Evolutionary conservation across 805 yeast genomes (phyloP), one percentile per base, ranked within the genome.

Genomic region (Candida tibetensis): DNA sequence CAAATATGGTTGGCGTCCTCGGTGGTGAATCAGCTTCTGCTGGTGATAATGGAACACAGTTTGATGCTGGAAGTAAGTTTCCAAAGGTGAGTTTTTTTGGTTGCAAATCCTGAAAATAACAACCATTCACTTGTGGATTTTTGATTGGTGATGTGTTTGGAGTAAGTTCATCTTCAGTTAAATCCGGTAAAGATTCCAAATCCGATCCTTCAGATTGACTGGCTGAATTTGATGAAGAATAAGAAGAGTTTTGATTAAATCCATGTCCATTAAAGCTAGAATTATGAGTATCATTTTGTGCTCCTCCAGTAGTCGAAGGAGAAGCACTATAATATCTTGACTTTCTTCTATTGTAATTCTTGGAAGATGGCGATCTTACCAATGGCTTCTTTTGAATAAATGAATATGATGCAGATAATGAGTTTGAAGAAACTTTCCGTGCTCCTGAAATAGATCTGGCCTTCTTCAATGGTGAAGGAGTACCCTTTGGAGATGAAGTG

Each of bases 1-100:
- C 67, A 51, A 88, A 83, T 6, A 88, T 82, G 49, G 57, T 66
- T 60, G 50, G 52, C 3, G 40, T 16, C 31, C 14, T 17, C 23
- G 13, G 7, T 3, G 14, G 14, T 16, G 16, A 18, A 12, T 6
- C 13, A 5, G 10, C 27, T 29, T 19, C 27, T 3, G 22, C 10
- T 4, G 37, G 32, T 5, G 32, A 13, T 28, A 22, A 15, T 16
- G 10, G 6, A 13, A 18, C 17, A 14, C 28, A 32, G n/a, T 2
- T 8, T 9, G 36, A 25, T 5, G 12, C n/a, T n/a, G 18, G 17
- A 10, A 25, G 21, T 12, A 34, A 17, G 9, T 34, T 16, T 10
- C 21, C 30, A 19, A 31, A 27, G 7, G 15, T 4, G 9, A 32
- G 17, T 16, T 32, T 32, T 23, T 21, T 28, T 2, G 36, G 38